Conservation (phyloP, 2,329 filamentous ascomycete genomes). For the Chalaropsis ovoidea region DNA sequence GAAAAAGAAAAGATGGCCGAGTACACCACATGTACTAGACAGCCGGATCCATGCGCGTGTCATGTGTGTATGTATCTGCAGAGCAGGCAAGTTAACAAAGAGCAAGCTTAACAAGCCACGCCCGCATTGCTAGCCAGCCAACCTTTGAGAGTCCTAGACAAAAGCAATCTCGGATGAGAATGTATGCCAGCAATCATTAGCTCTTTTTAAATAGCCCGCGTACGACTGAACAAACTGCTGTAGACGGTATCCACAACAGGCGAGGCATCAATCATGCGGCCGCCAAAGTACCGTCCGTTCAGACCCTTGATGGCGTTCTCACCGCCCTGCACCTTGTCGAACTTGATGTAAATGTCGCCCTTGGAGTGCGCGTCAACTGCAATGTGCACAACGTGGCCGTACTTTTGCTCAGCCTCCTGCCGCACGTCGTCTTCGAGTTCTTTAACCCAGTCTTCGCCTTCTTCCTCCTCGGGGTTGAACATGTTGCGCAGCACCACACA, state of each 20-base stretch:
- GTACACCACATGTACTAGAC: neutral
- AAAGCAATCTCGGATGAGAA: neutral
- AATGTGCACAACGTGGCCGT: constrained; percentile 96
- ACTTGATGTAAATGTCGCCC: constrained; percentile 97
- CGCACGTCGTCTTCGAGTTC: constrained; percentile 90
- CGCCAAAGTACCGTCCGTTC: constrained; percentile 92
- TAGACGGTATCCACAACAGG: constrained; percentile 98
- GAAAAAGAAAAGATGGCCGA: neutral
- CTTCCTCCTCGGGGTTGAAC: constrained; percentile 86
- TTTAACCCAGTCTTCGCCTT: constrained; percentile 79
- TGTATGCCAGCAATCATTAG: constrained; percentile 25
- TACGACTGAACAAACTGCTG: constrained; percentile 87
- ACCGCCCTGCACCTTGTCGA: constrained; percentile 87
- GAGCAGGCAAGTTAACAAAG: neutral
- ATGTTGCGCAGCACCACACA: constrained; percentile 93
- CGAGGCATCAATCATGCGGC: constrained; percentile 82
- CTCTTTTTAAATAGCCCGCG: constrained; percentile 60
- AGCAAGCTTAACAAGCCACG: neutral
- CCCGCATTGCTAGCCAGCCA: neutral
- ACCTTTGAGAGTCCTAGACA: constrained; percentile 20
- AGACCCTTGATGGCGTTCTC: constrained; percentile 97
- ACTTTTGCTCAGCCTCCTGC: constrained; percentile 85
- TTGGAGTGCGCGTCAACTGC: constrained; percentile 84
- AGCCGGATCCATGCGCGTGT: neutral
- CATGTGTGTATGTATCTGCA: neutral